Conservation (phyloP, 495 filamentous ascomycete genomes). For the Podospora comata region DNA sequence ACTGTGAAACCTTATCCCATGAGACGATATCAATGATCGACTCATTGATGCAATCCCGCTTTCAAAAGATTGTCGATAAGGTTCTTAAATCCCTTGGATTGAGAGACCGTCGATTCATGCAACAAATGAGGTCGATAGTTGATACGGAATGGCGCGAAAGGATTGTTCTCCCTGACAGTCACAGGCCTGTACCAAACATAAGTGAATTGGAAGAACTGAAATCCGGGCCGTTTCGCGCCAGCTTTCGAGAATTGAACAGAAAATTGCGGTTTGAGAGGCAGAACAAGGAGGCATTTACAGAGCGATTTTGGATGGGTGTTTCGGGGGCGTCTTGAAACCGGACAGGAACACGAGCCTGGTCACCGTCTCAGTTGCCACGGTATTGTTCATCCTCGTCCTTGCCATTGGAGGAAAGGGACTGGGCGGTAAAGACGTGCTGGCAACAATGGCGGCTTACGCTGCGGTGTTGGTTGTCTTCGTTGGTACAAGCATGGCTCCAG, state of each 20-base stretch:
- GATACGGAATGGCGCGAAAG: too few relatives aligned
- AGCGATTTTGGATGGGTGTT: neutral
- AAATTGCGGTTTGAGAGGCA: neutral
- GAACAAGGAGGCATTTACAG: neutral
- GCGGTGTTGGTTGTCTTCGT: neutral
- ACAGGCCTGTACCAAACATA: too few relatives aligned
- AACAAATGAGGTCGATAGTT: too few relatives aligned
- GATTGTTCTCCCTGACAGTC: too few relatives aligned
- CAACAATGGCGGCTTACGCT: neutral
- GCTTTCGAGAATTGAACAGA: neutral
- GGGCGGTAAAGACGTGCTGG: neutral
- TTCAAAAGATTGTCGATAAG: too few relatives aligned
- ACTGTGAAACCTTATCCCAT: neutral
- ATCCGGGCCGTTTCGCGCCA: neutral
- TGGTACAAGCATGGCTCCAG: neutral
- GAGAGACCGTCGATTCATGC: too few relatives aligned
- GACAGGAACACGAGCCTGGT: neutral
- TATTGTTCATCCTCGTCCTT: neutral
- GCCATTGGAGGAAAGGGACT: neutral
- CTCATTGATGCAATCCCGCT: too few relatives aligned
- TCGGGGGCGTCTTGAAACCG: neutral
- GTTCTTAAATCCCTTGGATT: too few relatives aligned
- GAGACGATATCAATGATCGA: neutral
- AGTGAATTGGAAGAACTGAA: too few relatives aligned
- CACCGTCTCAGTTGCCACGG: neutral